Evolutionary conservation across 2,329 filamentous ascomycete genomes (phyloP), one percentile per base, ranked within the genome.

Genomic region (Sporothrix pseudoabietina): DNA sequence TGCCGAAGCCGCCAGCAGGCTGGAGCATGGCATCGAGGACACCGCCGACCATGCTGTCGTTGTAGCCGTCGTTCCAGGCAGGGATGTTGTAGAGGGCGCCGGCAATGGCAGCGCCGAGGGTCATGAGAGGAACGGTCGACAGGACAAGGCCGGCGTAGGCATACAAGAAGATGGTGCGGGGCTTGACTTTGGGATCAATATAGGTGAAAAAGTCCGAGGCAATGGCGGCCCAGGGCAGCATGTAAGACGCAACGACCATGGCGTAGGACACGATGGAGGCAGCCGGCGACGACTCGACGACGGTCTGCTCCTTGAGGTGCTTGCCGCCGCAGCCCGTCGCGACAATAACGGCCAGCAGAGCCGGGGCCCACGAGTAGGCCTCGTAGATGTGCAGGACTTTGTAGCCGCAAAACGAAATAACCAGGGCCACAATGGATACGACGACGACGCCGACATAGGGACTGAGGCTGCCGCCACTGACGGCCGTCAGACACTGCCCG

Each of bases 121-220:
- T 84, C 88, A 91, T 90, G 69, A 91, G 83, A 0, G 87, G 82
- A 52, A 89, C 82, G 0, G 87, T 87, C 0, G 88, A 88, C 5
- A 87, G 76, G 7, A 84, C 79, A 1, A 90, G 83, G 10, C 89
- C 89, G 14, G 83, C 76, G 77, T 88, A 90, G 1, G 84, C 85
- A 77, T 90, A 90, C 4, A 82, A 73, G 72, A 89, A 89, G 73
- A 90, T 82, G 30, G 54, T 66, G 54, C 55, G 52, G 0, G 71
- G 26, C 0, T 68, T 35, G 7, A 59, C 65, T 22, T 69, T 55
- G 0, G 88, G 88, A 70, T 87, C 83, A 72, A 90, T 84, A 77
- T 91, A 91, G 0, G 88, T 88, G 0, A 87, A 87, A 72, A 90
- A 86, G 77, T 91, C 89, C 26, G 87, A 88, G 0, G 87, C 84